phyloP scores from a whole-genome alignment of 2,329 filamentous ascomycete genomes.

The Paraconiothyrium brasiliense region DNA sequence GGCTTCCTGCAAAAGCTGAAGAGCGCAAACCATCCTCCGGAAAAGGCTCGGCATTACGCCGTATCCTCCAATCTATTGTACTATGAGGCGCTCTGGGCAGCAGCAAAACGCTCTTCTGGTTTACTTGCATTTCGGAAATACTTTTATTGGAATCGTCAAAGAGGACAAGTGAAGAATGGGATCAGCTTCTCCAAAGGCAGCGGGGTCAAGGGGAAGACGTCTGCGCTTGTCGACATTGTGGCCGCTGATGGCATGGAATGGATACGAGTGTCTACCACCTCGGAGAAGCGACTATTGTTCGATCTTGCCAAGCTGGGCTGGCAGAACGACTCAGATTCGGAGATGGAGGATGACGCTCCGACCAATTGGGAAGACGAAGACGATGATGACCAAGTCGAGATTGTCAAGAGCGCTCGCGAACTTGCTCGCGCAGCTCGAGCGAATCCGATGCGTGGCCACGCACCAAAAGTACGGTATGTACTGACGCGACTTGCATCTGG shows the following conservation, averaged over 20 bases:
- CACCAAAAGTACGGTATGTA: conserved; percentile 68
- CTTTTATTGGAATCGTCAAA: conserved; percentile 45
- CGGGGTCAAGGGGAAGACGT: conserved; percentile 56
- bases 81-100: conserved; percentile 70
- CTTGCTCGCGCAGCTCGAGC: conserved; percentile 66
- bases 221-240: conserved; percentile 71
- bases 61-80: conserved; percentile 73
- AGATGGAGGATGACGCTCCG: conserved; percentile 39
- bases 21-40: conserved; percentile 33
- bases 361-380: conserved; percentile 57
- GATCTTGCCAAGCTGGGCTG: conserved; percentile 75
- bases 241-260: conserved; percentile 70
- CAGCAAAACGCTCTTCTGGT: conserved; percentile 66
- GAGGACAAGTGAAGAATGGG: conserved; percentile 38
- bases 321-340: conserved; percentile 58
- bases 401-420: conserved; percentile 68
- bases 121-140: conserved; percentile 63
- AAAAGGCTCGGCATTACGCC: conserved; percentile 62
- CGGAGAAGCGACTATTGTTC: conserved; percentile 70
- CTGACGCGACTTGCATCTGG: conserved; percentile 66
- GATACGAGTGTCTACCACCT: conserved; percentile 74
- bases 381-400: conserved; percentile 62
- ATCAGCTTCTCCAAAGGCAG: conserved; percentile 41
- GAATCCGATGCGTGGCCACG: conserved; percentile 66
- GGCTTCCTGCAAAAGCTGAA: conserved; percentile 43